Conservation (phyloP, 805 yeast species). For the Torulaspora franciscae region DNA sequence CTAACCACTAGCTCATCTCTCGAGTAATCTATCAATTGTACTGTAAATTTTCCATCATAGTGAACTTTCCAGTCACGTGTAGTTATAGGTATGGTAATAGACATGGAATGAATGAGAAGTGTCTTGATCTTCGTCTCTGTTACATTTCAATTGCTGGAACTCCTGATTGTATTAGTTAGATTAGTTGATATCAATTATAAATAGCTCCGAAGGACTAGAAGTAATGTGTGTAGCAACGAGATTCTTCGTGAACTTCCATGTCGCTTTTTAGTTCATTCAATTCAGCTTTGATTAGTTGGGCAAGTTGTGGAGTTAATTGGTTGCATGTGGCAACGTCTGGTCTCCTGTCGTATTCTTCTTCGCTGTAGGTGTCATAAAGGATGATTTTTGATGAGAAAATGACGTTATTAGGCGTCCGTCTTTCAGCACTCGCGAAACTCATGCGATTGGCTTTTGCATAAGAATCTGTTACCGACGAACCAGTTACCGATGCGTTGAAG, state of each 20-base stretch:
- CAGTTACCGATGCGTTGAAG: slow-evolving; percentile 38
- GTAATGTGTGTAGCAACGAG: slow-evolving; percentile 79
- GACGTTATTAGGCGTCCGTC: slow-evolving; percentile 32
- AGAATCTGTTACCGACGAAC: slow-evolving; percentile 30
- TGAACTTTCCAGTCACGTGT: background rate
- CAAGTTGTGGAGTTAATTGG: slow-evolving; percentile 78
- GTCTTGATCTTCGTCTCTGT: no score
- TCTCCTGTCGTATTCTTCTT: slow-evolving; percentile 83
- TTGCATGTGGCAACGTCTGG: slow-evolving; percentile 93
- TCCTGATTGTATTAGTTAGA: slow-evolving; percentile 1
- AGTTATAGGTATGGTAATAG: background rate
- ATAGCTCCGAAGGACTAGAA: slow-evolving; percentile 39
- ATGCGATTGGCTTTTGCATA: slow-evolving; percentile 20
- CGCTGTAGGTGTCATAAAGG: slow-evolving; percentile 77
- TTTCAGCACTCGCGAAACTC: slow-evolving; percentile 4
- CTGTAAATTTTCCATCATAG: background rate
- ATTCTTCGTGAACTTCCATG: slow-evolving; percentile 79
- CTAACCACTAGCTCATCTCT: background rate
- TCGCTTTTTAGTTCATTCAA: slow-evolving; percentile 69
- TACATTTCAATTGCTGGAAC: background rate
- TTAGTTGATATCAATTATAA: background rate
- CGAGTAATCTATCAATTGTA: background rate
- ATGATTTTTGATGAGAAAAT: slow-evolving; percentile 77
- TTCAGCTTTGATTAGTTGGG: slow-evolving; percentile 82
- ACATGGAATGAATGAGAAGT: background rate